Percentiles rank a stretch among this genome's conserved stretches.
Evolutionary conservation across 2,329 filamentous ascomycete species (phyloP).

Genomic region (Talaromyces marneffei): DNA sequence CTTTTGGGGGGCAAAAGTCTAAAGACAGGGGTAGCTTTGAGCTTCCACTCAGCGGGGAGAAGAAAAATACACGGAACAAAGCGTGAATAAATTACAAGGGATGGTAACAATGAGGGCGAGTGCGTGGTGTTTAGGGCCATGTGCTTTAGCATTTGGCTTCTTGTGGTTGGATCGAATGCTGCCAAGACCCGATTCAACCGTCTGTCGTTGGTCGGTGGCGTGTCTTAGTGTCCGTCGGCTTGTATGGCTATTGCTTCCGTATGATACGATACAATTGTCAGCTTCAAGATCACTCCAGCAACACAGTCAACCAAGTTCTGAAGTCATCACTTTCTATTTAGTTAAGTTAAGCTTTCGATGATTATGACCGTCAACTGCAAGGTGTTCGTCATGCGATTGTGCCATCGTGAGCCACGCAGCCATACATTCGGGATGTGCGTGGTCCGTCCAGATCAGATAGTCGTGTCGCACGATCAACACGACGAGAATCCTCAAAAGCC

Average conservation of each 20-base stretch:
- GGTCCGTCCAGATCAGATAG: neutral
- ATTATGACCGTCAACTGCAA: neutral
- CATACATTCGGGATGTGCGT: neutral
- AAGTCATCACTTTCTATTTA: neutral
- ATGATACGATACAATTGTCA: neutral
- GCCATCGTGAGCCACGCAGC: neutral
- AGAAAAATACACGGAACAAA: neutral
- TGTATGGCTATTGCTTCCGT: neutral
- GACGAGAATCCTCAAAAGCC: neutral
- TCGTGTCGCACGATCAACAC: neutral
- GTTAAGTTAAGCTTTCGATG: no score
- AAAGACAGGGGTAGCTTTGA: neutral
- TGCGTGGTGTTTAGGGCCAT: conserved; percentile 5
- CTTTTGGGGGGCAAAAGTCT: neutral
- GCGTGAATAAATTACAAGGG: neutral
- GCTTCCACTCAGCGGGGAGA: conserved; percentile 1
- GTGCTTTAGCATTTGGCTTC: neutral
- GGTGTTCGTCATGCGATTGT: neutral
- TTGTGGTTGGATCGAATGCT: neutral
- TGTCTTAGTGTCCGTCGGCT: neutral
- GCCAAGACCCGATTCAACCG: neutral
- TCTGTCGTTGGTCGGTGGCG: neutral
- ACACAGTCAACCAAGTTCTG: neutral
- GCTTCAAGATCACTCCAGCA: neutral
- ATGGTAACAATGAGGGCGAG: no score